Evolutionary conservation across 208 protist genomes (phyloP).

Genomic region (Trichomonas gallinae): DNA sequence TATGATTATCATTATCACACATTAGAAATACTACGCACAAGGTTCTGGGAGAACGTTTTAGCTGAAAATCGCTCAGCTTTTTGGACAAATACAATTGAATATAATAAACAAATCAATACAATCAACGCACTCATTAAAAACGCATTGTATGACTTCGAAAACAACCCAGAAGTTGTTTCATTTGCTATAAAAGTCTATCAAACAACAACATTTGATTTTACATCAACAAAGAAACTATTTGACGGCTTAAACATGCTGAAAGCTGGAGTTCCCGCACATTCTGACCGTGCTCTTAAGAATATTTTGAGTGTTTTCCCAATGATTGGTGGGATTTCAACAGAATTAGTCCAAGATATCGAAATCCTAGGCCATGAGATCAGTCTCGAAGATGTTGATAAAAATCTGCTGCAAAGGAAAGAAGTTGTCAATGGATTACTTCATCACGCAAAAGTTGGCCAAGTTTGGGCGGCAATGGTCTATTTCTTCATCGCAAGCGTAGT

Average conservation of each 20-base stretch:
- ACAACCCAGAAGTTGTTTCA: not conserved
- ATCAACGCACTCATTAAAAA: not conserved
- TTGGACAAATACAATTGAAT: not conserved
- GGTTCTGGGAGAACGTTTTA: not conserved
- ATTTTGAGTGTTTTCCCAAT: not conserved
- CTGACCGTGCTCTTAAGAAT: not conserved
- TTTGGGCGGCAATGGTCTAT: not conserved
- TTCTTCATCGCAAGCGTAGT: not conserved
- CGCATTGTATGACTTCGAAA: not conserved
- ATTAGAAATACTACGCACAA: not conserved
- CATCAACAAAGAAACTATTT: not conserved
- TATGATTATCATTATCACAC: not conserved
- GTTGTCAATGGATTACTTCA: not conserved
- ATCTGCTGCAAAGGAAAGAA: not conserved
- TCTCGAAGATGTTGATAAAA: not conserved
- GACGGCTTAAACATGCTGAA: not conserved
- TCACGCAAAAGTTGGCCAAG: not conserved
- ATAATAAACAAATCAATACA: not conserved
- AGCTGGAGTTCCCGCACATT: not conserved
- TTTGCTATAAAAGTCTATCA: too few relatives aligned
- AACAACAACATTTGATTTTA: too few relatives aligned
- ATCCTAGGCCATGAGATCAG: not conserved
- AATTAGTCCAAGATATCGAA: not conserved
- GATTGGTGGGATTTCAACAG: not conserved
- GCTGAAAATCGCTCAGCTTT: not conserved